phyloP scores from a whole-genome alignment of 371 early-diverging fungal genomes.

The Choanephora cucurbitarum region DNA sequence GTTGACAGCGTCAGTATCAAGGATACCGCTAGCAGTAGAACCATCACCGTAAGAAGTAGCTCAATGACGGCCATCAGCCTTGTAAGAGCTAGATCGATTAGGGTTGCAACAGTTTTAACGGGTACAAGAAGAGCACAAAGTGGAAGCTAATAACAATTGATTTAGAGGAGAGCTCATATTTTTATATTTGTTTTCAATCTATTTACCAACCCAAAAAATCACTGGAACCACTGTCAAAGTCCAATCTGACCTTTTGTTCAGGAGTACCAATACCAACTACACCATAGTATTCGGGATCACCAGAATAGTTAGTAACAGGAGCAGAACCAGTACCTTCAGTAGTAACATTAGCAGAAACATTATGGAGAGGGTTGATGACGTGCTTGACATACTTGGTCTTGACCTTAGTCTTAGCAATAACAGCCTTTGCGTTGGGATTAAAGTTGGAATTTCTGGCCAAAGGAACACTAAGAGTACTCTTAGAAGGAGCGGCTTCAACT shows the following conservation, averaged over 20 bases:
- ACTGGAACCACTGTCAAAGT: constrained; percentile 75
- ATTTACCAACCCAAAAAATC: constrained; percentile 59
- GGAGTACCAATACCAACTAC: constrained; percentile 64
- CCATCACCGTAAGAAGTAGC: too few species aligned
- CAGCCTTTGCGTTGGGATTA: constrained; percentile 14
- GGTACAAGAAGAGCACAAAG: too few species aligned
- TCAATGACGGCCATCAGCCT: too few species aligned
- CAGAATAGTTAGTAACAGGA: constrained; percentile 37
- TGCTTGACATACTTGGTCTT: constrained; percentile 16
- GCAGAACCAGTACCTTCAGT: constrained; percentile 4
- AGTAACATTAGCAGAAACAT: background rate
- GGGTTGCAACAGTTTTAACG: too few species aligned
- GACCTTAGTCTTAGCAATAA: constrained; percentile 13
- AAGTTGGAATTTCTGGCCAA: constrained; percentile 16
- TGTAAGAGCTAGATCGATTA: too few species aligned
- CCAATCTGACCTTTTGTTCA: constrained; percentile 58
- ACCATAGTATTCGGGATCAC: constrained; percentile 22
- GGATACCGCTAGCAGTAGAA: too few species aligned
- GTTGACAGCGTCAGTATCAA: too few species aligned
- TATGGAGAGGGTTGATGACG: background rate
- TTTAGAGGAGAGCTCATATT: constrained; percentile 20
- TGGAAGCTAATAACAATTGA: constrained; percentile 12
- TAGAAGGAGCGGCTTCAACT: constrained; percentile 5
- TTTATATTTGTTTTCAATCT: background rate
- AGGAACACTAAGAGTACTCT: constrained; percentile 10